phyloP scores from a whole-genome alignment of 495 filamentous ascomycete species.

The Diplogelasinospora grovesii region DNA sequence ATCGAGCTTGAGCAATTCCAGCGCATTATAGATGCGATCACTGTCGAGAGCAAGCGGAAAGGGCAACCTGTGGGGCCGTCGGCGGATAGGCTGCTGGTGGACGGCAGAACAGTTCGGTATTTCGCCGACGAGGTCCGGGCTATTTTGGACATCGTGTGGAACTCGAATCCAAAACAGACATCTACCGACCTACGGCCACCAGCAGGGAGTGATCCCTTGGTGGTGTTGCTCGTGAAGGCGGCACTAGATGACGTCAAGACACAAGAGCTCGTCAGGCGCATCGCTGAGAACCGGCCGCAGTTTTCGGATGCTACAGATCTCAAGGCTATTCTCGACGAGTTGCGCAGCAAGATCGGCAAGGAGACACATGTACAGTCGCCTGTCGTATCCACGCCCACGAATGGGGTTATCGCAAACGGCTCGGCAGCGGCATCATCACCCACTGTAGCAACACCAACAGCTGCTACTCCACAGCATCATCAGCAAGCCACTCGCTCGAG shows the following conservation, averaged over 20 bases:
- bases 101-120: conserved; percentile 38
- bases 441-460: conserved; percentile 11
- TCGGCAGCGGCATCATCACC: conserved; percentile 19
- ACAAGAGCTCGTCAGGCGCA: conserved; percentile 33
- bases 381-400: conserved; percentile 3
- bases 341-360: conserved; percentile 21
- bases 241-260: conserved; percentile 33
- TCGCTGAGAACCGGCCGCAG: conserved; percentile 33
- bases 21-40: conserved; percentile 84
- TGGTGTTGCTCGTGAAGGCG: conserved; percentile 37
- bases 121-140: conserved; percentile 43
- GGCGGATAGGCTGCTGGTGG: conserved; percentile 37
- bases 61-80: conserved; percentile 34
- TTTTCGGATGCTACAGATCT: conserved; percentile 40
- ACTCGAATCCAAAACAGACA: conserved; percentile 40
- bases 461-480: conserved; percentile 25
- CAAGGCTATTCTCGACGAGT: conserved; percentile 32
- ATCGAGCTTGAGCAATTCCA: conserved; percentile 85
- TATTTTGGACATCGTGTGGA: conserved; percentile 40
- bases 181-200: conserved; percentile 34
- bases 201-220: conserved; percentile 33
- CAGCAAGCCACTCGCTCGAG: conserved; percentile 44
- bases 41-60: conserved; percentile 44
- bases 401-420: conserved; percentile 20
- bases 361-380: conserved; percentile 23